A percentile compares a stretch with the other conserved stretches of the same genome.
Conservation (phyloP, 352 stramenopile species). For the Globisporangium echinulatum region DNA sequence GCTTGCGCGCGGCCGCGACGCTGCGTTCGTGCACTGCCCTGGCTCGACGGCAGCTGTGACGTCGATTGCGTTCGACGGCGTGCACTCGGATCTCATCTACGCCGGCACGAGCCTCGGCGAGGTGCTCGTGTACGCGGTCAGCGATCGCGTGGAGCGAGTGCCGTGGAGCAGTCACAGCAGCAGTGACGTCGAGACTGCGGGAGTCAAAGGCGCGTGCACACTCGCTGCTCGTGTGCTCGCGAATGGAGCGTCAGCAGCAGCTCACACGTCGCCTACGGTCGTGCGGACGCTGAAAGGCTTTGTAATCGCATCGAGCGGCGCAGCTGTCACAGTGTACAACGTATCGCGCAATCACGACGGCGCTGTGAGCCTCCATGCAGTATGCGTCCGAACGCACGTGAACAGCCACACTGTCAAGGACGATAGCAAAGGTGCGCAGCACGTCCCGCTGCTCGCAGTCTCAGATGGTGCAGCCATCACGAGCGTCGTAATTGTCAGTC, state of each 20-base stretch:
- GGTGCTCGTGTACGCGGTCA: constrained; percentile 30
- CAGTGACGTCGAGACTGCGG: background rate
- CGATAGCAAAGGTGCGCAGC: background rate
- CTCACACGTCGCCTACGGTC: background rate
- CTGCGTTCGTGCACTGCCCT: constrained; percentile 26
- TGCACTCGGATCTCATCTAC: constrained; percentile 38
- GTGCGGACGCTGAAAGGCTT: constrained; percentile 11
- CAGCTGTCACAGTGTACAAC: constrained; percentile 11
- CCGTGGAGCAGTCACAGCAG: background rate
- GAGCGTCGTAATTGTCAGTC: constrained; percentile 12
- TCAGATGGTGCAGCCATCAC: constrained; percentile 24
- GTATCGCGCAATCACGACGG: background rate
- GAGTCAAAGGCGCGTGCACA: background rate
- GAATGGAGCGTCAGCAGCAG: background rate
- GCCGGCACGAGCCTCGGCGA: constrained; percentile 35
- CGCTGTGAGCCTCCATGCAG: background rate
- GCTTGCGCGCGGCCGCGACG: constrained; percentile 20
- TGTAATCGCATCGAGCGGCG: constrained; percentile 2
- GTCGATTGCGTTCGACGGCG: constrained; percentile 41
- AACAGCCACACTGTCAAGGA: background rate
- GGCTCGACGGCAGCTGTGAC: constrained; percentile 27
- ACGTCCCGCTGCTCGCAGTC: constrained; percentile 9
- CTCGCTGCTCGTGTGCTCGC: constrained; percentile 4
- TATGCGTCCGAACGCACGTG: background rate
- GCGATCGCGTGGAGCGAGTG: constrained; percentile 1